Base-by-base conservation (phyloP, 805 yeast genomes). In the Metschnikowia orientalis region DNA sequence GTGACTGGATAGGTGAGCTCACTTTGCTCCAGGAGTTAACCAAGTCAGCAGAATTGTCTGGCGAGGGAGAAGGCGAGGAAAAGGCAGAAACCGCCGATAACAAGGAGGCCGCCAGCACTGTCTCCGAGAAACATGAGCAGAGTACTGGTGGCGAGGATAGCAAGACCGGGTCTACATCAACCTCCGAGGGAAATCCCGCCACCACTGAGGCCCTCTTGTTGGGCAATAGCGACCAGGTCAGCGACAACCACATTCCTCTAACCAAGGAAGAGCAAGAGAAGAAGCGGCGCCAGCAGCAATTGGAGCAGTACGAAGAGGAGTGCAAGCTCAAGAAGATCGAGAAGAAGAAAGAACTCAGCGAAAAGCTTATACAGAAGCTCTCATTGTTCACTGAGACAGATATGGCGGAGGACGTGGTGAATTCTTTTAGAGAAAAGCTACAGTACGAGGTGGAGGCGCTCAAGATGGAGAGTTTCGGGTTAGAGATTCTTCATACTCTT, bases 391-490 rank as follows among this genome's bases (percentile, higher is more conserved):
- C 70, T 1, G 70, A 63, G 39, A 59, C 73, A 3, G 70, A 66
- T 29, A 63, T 63, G 63, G 58, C 63, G 23, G 64, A 56, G 8
- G 68, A 73, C 40, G 61, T 61, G n/a, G 61, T 57, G 8, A 53
- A 50, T 22, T 57, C 69, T 14, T 90, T 87, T 56, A 61, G 70
- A 39, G 69, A 67, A 35, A 81, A 83, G 54, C 71, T 84, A 45
- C 70, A 69, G 41, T 77, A 80, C 49, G 97, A 92, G 57, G 95
- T 95, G 10, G 92, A 89, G 52, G 66, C 78, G 18, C 65, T 84
- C 43, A 83, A 82, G 47, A 74, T 81, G 77, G 92, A 84, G 56
- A 81, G 90, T 14, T 84, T 84, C 58, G 94, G 94, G n/a, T 58
- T 82, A 19, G 88, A 84, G 50, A 81, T 84, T 21, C 68, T 85